Evolutionary conservation across 75 land plant species (phyloP), one percentile per base, ranked within the genome.

Genomic region (Picea glauca): DNA sequence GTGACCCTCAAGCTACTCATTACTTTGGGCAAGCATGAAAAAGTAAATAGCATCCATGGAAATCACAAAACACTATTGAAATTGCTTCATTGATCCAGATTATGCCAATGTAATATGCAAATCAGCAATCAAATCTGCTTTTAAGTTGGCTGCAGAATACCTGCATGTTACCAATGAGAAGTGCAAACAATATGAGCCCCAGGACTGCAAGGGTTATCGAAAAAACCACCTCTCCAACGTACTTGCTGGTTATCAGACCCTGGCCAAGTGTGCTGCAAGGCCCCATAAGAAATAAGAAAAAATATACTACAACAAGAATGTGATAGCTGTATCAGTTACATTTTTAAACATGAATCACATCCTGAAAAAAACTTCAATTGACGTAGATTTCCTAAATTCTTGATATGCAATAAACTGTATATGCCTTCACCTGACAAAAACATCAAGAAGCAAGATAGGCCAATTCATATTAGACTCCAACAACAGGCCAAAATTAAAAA

Each of bases 81-180:
- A 43, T 21, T 2, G 56, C 26, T 43, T 23, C 2, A 8, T 3
- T 12, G 2, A 32, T 40, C 4, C n/a, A 20, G 23, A 43, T 40
- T 70, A 1, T 20, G 26, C 33, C 18, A 35, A 66, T 66, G 13
- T 70, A 50, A 50, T 50, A 50, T 9, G 56, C 56, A 50, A 50
- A 50, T 50, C 12, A 9, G 56, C 1, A 50, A 50, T 9, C 56
- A 50, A 50, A 50, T 50, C 11, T 50, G 56, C 56, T 50, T 50
- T 50, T 2, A 50, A 9, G 56, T 9, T 50, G 12, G 56, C 13
- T 9, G 56, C 1, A 9, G 20, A 60, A 81, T 18, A 93, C 95
- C 95, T 93, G 93, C 95, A 93, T 93, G 67, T 93, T 90, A 21
- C 93, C 95, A 77, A 93, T 90, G 50, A 90, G 82, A 15, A 86